Evolutionary conservation across 208 protist genomes (phyloP), one percentile per base, ranked within the genome.

Genomic region (Acanthamoeba culbertsoni): DNA sequence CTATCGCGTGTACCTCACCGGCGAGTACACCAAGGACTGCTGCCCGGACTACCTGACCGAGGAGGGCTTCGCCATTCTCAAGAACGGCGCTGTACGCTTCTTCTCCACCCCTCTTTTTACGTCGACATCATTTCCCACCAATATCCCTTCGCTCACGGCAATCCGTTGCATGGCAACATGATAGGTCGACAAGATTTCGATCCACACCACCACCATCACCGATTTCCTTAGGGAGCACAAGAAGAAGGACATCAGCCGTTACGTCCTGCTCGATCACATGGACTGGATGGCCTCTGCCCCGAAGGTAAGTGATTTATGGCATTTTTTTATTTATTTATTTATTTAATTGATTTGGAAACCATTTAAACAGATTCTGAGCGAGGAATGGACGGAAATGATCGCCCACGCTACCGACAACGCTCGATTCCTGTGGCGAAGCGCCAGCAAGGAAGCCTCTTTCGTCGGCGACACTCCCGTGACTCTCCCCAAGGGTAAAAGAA

Each of bases 191-290:
- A 84, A 88, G 51, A 86, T 93, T 31, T 93, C 90, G 1, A 93
- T 93, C 73, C 90, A 93, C 90, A 93, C 90, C 40, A 86, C 65
- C 51, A 93, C 90, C 90, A 93, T 93, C 68, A 73, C 68, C 23
- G 90, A 93, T 2, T 93, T 93, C 55, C 55, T 93, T 6, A 23
- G 48, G 33, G 71, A 55, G 40, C 90, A 93, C 68, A 86, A 86
- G 48, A 86, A 84, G 48, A 62, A 84, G 48, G 71, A 93, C 75
- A 93, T 93, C 68, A 62, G 42, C 71, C 59, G 90, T 23, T 93
- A 86, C 55, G 59, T 93, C 48, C 90, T 93, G 5, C 71, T 93
- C 28, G 90, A 93, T 42, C 90, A 93, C 68, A 57, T 73, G 68
- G 90, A 93, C 53, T 93, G 90, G 90, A 93, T 93, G 90, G 65